Base-by-base conservation (phyloP, 2,329 filamentous ascomycete species). In the Lojkania enalia region DNA sequence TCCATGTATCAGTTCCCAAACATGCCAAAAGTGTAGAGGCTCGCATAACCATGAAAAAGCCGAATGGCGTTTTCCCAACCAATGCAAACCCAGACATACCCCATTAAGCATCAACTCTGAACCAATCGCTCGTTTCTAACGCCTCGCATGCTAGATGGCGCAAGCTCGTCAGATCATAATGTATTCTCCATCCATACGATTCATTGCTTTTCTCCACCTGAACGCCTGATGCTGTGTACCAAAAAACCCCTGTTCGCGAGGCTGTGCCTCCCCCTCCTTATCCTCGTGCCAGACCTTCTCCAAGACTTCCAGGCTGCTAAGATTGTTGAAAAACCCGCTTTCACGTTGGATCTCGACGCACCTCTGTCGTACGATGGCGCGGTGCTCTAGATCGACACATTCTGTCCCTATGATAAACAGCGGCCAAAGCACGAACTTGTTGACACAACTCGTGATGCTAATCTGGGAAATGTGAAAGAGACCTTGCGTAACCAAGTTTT, bases 341-440 rank as follows among this genome's bases (percentile, higher is more conserved):
- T 92, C 87, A 20, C 84, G 82, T 77, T 92, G 90, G 54, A 96
- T 92, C 63, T 92, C 90, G 33, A 85, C 79, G 71, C 90, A 95
- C 57, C 90, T 86, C 54, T 83, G 79, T 41, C 90, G 83, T 40
- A 96, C 86, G 46, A 91, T 82, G 45, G 82, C 81, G 52, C 91
- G 87, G 61, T 96, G 88, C 39, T 84, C 76, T 60, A 88, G 83
- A 54, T 89, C 86, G 51, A 94, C 86, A 60, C 90, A 95, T 73
- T 96, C 92, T 16, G 88, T 90, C 15, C 91, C 91, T 1, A 87
- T 85, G 40, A 96, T 86, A 66, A 96, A 96, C 2, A 96, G 79
- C 2, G 92, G 91, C 92, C 91, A 96, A 6, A 96, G 81, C 7
- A 96, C 74, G 66, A 95, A 96, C 64, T 96, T 95, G 70, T 95